Evolutionary conservation across 768 basidiomycete genomes (phyloP), one percentile per base, ranked within the genome.

Genomic region (Lentinus tigrinus): DNA sequence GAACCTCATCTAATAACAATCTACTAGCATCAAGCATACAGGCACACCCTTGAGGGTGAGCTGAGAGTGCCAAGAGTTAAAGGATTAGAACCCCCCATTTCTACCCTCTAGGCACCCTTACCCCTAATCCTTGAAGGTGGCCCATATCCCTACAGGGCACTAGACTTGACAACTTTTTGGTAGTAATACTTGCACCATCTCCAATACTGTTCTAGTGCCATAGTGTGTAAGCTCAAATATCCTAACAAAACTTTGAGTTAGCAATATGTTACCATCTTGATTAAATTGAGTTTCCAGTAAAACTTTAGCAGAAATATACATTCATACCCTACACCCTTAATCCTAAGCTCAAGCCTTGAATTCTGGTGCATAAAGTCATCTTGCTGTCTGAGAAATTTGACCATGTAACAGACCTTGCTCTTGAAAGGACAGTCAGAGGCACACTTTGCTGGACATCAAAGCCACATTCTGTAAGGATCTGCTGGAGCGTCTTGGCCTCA

Each of bases 241-340:
- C n/a, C n/a, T n/a, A n/a, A n/a, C n/a, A n/a, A n/a, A n/a, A n/a
- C n/a, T n/a, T n/a, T n/a, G n/a, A n/a, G n/a, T n/a, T n/a, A n/a
- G n/a, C n/a, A n/a, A 6, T 23, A 52, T 13, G 43, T 47, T 56
- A 72, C 73, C 73, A 78, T 75, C 65, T 80, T 77, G 65, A 81
- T 81, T 16, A 75, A 74, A 64, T 80, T 80, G 3, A 79, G 67
- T 63, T 81, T 73, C 63, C 77, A 78, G 49, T 80, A 76, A 63
- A 77, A 79, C 63, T 79, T 80, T 1, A 74, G 75, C 3, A 75
- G 62, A 61, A 80, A 78, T 31, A 78, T 69, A 53, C 71, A 74
- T 31, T 67, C 49, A 64, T 78, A 75, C 6, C 77, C 73, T 4
- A 65, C 56, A 16, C 54, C 58, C 42, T 59, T 61, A 56, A 76